Conservation (phyloP, 2,329 filamentous ascomycete genomes). For the Diaporthe sp. region DNA sequence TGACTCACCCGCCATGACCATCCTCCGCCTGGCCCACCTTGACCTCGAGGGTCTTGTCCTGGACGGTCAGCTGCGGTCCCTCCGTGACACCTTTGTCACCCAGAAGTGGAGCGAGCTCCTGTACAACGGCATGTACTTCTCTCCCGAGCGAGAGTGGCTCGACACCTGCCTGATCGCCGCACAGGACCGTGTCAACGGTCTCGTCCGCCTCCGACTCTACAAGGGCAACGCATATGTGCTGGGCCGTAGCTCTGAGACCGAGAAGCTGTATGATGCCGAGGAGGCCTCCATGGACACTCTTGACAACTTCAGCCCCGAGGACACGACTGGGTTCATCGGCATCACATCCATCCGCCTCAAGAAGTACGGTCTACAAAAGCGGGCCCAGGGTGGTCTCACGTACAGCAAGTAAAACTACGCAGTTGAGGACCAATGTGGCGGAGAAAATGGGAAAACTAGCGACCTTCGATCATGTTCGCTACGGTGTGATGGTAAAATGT, state of each 20-base stretch:
- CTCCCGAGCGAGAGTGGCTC: constrained; percentile 67
- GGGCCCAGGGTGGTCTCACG: constrained; percentile 40
- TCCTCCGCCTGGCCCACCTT: constrained; percentile 55
- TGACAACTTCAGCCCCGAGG: constrained; percentile 43
- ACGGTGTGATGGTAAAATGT: background rate
- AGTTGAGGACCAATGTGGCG: background rate
- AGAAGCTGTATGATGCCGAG: constrained; percentile 65
- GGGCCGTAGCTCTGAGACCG: constrained; percentile 58
- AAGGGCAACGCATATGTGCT: constrained; percentile 61
- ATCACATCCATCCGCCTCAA: constrained; percentile 68
- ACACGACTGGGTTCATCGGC: constrained; percentile 58
- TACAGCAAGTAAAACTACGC: constrained; percentile 37
- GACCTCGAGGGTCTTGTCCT: constrained; percentile 66
- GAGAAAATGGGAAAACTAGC: background rate
- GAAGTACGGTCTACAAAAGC: constrained; percentile 52
- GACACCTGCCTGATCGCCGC: constrained; percentile 74
- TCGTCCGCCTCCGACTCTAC: constrained; percentile 52
- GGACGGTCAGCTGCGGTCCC: constrained; percentile 69
- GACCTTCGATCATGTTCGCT: background rate
- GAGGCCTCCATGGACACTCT: constrained; percentile 60
- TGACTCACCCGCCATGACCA: constrained; percentile 71
- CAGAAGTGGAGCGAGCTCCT: constrained; percentile 62
- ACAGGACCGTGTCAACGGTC: constrained; percentile 64
- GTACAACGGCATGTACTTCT: constrained; percentile 65
- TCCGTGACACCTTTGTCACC: constrained; percentile 71